Evolutionary conservation across 805 yeast species (phyloP).

Genomic region (Starmerella sp.): DNA sequence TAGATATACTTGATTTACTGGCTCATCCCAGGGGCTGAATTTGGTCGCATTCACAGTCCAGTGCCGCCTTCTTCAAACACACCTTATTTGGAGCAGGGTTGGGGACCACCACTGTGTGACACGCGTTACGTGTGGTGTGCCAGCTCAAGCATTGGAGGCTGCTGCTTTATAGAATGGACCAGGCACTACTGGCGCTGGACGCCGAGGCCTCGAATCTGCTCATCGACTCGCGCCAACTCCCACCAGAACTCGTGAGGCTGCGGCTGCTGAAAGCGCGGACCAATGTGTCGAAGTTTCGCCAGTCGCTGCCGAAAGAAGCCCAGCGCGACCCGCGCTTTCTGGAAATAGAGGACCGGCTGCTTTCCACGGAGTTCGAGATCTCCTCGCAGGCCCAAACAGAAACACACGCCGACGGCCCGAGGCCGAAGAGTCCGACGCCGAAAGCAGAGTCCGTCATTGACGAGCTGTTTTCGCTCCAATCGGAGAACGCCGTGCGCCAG

Average conservation of each 20-base stretch:
- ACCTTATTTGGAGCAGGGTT: too few species aligned
- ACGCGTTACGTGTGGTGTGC: background rate
- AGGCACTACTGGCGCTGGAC: conserved; percentile 8
- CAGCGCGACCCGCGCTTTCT: conserved; percentile 1
- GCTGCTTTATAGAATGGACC: background rate
- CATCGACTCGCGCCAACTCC: conserved; percentile 10
- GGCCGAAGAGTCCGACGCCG: background rate
- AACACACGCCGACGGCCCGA: background rate
- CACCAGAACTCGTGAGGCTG: conserved; percentile 6
- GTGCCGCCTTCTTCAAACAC: too few species aligned
- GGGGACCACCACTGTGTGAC: too few species aligned
- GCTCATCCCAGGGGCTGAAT: too few species aligned
- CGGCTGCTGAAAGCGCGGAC: conserved; percentile 14
- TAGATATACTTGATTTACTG: too few species aligned
- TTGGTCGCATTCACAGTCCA: too few species aligned
- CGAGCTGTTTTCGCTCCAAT: conserved; percentile 15
- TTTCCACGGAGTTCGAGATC: conserved; percentile 12
- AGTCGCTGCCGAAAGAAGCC: background rate
- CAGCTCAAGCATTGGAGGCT: too few species aligned
- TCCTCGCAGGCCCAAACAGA: background rate
- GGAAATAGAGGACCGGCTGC: conserved; percentile 14
- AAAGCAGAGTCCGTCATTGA: conserved; percentile 5
- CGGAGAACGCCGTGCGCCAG: conserved; percentile 9
- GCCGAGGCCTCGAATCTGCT: conserved; percentile 12
- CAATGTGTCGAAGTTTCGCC: conserved; percentile 3